A percentile compares a stretch with the other conserved stretches of the same genome.
These are phyloP conservation scores for Hypomyces rosellus DNA, from an alignment of 2,329 filamentous ascomycete species.

Conservation along the genomic window DNA sequence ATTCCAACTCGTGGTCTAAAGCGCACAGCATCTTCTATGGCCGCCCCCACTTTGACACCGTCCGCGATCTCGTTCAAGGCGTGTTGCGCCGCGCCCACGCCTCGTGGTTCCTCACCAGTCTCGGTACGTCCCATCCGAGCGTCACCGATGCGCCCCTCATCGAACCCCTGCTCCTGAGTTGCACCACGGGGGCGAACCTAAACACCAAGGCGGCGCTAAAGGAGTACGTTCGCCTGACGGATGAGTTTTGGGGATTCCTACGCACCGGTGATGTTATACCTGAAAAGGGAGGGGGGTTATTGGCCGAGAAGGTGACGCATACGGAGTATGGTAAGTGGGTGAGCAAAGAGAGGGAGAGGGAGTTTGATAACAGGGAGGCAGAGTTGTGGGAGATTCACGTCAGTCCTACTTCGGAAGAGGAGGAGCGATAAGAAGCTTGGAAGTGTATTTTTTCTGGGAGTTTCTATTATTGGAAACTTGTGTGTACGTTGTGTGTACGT, in stretches of 20 bases:
- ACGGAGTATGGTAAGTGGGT: constrained; percentile 35
- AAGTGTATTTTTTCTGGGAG: not conserved
- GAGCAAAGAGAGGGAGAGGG: constrained; percentile 25
- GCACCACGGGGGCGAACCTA: constrained; percentile 56
- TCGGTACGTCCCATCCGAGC: constrained; percentile 54
- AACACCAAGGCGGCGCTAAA: constrained; percentile 48
- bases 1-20: constrained; percentile 58
- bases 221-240: constrained; percentile 54
- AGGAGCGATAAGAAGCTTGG: not conserved
- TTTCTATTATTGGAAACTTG: too few species aligned
- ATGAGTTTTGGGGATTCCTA: constrained; percentile 50
- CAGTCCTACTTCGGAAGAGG: constrained; percentile 18
- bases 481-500: too few species aligned
- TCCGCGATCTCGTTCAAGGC: constrained; percentile 47
- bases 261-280: not conserved
- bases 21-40: constrained; percentile 53
- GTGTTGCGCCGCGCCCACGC: constrained; percentile 38
- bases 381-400: constrained; percentile 40
- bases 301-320: constrained; percentile 44
- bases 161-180: constrained; percentile 53
- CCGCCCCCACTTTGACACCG: constrained; percentile 57
- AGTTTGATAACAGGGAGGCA: constrained; percentile 27
- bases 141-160: constrained; percentile 62
- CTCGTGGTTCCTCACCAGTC: constrained; percentile 49
- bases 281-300: constrained; percentile 30